Conservation (phyloP, 1,284 basidiomycete species). For the Pascua sp. region DNA sequence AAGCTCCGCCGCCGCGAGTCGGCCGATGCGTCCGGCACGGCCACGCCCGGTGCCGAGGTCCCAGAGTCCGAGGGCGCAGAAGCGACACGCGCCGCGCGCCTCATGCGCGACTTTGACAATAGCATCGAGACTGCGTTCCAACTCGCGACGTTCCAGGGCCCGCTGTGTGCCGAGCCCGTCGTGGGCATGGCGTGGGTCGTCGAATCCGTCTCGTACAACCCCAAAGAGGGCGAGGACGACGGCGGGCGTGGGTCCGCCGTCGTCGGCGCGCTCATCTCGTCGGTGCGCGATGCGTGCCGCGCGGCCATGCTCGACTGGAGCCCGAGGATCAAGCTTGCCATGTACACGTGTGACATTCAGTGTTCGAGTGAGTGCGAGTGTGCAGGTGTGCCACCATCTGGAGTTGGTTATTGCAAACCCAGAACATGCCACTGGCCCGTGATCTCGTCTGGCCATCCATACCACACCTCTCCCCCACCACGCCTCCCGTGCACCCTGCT, state of each 20-base stretch:
- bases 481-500: too few species aligned
- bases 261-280: conserved; percentile 82
- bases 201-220: conserved; percentile 59
- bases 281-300: conserved; percentile 82
- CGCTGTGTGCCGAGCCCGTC: conserved; percentile 90
- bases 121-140: conserved; percentile 92
- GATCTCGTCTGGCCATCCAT: not conserved
- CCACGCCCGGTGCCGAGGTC: conserved; percentile 25
- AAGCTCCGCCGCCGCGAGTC: conserved; percentile 40
- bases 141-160: conserved; percentile 88
- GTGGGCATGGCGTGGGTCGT: conserved; percentile 91
- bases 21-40: conserved; percentile 39
- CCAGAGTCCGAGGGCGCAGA: conserved; percentile 18
- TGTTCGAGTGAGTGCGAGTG: conserved; percentile 52
- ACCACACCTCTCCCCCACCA: not conserved
- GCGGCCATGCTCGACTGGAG: conserved; percentile 94
- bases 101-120: conserved; percentile 66
- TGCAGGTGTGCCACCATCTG: conserved; percentile 13
- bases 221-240: conserved; percentile 56
- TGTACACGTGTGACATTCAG: conserved; percentile 99
- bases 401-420: not conserved
- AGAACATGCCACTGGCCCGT: too few species aligned
- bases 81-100: conserved; percentile 39
- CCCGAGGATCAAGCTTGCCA: conserved; percentile 91
- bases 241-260: conserved; percentile 68